Evolutionary conservation across 495 filamentous ascomycete species (phyloP).

Genomic region (Trichoderma erinaceum): DNA sequence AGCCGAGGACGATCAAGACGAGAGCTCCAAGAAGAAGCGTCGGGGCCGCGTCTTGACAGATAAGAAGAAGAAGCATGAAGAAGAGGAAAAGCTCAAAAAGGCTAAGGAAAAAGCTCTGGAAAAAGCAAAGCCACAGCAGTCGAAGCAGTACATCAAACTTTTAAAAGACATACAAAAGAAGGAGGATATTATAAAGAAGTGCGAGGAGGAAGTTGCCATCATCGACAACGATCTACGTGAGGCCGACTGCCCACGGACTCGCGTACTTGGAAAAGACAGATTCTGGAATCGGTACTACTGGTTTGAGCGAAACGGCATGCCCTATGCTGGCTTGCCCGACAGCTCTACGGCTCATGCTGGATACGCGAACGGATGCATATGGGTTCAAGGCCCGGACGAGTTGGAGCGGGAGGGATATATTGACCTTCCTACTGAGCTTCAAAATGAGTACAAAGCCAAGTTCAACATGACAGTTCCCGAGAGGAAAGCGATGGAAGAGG

Average conservation of each 20-base stretch:
- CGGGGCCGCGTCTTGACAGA: conserved; percentile 27
- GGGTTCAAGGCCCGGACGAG: conserved; percentile 93
- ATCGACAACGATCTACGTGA: conserved; percentile 90
- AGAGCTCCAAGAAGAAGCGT: conserved; percentile 29
- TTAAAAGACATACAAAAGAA: conserved; percentile 82
- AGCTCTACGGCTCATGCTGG: conserved; percentile 81
- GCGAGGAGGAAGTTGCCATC: conserved; percentile 74
- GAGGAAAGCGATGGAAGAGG: conserved; percentile 82
- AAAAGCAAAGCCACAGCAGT: conserved; percentile 77
- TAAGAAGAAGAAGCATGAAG: conserved; percentile 32
- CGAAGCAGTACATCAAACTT: conserved; percentile 76
- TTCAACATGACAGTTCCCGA: conserved; percentile 77
- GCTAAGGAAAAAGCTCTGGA: conserved; percentile 75
- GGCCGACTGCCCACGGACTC: conserved; percentile 84
- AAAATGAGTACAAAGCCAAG: conserved; percentile 54
- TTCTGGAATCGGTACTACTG: conserved; percentile 99
- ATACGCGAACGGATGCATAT: conserved; percentile 91
- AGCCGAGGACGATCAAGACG: conserved; percentile 19
- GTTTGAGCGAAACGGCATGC: conserved; percentile 99
- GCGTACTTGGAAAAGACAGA: conserved; percentile 81
- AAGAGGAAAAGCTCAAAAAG: conserved; percentile 72
- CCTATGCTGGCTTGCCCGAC: conserved; percentile 77
- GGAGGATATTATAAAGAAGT: conserved; percentile 67
- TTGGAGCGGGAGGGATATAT: conserved; percentile 78
- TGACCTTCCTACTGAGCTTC: conserved; percentile 58